phyloP scores from a whole-genome alignment of 1,139 yeast species.

The Diutina siamensis region DNA sequence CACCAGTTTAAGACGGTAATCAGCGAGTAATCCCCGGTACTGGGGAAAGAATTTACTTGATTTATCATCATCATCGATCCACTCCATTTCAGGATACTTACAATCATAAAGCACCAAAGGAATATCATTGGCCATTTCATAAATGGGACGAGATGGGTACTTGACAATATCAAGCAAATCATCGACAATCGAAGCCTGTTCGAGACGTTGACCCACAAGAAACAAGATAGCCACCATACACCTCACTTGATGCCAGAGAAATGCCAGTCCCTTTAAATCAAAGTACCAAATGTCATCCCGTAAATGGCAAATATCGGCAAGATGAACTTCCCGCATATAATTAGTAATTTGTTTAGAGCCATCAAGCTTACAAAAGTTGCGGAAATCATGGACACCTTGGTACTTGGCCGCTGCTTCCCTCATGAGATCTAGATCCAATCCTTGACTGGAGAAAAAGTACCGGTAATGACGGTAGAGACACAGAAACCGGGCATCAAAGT shows the following conservation, averaged over 20 bases:
- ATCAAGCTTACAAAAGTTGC: conserved; percentile 90
- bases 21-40: conserved; percentile 20
- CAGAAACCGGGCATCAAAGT: conserved; percentile 87
- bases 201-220: conserved; percentile 69
- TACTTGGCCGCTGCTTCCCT: conserved; percentile 51
- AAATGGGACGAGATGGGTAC: conserved; percentile 64
- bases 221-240: conserved; percentile 85
- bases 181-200: conserved; percentile 43
- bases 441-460: conserved; percentile 52
- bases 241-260: conserved; percentile 96
- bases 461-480: conserved; percentile 77
- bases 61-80: conserved; percentile 25
- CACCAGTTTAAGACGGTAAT: conserved; percentile 25
- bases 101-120: conserved; percentile 87
- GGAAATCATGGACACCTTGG: conserved; percentile 76
- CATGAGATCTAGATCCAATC: conserved; percentile 59
- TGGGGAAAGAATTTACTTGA: conserved; percentile 17
- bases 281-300: conserved; percentile 47
- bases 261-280: conserved; percentile 80
- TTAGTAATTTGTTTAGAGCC: conserved; percentile 87
- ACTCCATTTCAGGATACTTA: conserved; percentile 57
- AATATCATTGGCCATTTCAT: conserved; percentile 86
- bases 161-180: conserved; percentile 47
- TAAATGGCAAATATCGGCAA: conserved; percentile 37
- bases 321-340: conserved; percentile 46